These are phyloP conservation scores for Leccinum variabile DNA, from an alignment of 1,284 basidiomycete species.

Conservation along the genomic window DNA sequence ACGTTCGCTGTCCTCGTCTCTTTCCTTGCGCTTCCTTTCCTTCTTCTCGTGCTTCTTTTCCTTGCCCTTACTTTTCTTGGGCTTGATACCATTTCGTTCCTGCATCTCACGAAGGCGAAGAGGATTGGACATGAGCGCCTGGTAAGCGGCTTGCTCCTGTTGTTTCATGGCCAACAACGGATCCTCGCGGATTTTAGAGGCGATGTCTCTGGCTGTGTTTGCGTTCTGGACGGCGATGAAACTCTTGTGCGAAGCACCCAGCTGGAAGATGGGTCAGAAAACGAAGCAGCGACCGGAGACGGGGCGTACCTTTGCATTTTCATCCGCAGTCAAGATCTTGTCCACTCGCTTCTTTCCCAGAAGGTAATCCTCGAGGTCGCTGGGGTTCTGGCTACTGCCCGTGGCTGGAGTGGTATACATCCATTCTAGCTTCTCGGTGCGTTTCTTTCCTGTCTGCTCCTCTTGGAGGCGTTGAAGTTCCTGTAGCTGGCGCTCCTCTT, in stretches of 20 bases:
- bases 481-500: constrained; percentile 95
- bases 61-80: constrained; percentile 74
- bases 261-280: constrained; percentile 40
- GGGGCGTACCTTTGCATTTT: constrained; percentile 76
- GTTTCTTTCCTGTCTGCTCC: constrained; percentile 91
- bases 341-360: constrained; percentile 99
- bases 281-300: not conserved
- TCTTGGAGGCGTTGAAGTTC: constrained; percentile 95
- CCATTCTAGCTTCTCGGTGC: constrained; percentile 95
- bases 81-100: constrained; percentile 71
- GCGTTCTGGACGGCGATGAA: constrained; percentile 94
- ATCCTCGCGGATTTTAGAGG: constrained; percentile 94
- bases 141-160: constrained; percentile 92
- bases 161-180: constrained; percentile 95
- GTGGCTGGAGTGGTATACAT: constrained; percentile 97
- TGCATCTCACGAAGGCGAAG: constrained; percentile 83
- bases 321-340: constrained; percentile 89
- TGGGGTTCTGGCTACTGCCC: constrained; percentile 78
- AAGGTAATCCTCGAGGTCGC: constrained; percentile 94
- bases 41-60: constrained; percentile 63
- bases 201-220: constrained; percentile 86
- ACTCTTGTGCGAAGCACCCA: constrained; percentile 83
- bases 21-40: constrained; percentile 55
- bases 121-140: constrained; percentile 89
- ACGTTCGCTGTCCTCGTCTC: constrained; percentile 38